Conservation (phyloP, 148 eudicot genomes). For the Amaranthus cruentus region DNA sequence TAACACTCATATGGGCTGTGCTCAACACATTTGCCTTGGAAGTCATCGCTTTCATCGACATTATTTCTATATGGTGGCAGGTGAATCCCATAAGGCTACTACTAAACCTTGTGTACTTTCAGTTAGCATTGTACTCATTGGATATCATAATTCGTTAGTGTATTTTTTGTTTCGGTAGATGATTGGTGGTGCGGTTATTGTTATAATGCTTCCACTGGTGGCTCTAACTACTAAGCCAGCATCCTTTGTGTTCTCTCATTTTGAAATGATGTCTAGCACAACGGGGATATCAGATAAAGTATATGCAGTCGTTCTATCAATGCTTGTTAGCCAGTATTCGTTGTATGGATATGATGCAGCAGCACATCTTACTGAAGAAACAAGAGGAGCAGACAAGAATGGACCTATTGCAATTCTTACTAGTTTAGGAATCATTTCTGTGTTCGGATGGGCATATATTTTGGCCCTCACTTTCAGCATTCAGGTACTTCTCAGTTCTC, state of each 20-base stretch:
- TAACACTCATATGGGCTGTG: constrained; percentile 56
- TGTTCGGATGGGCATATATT: constrained; percentile 66
- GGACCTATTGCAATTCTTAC: constrained; percentile 66
- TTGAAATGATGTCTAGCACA: constrained; percentile 37
- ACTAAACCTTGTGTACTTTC: background rate
- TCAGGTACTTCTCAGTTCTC: constrained; percentile 32
- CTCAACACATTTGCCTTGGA: constrained; percentile 62
- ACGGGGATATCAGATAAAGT: constrained; percentile 45
- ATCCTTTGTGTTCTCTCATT: constrained; percentile 53
- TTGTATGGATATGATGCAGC: constrained; percentile 65
- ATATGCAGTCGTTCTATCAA: constrained; percentile 50
- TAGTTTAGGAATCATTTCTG: constrained; percentile 50
- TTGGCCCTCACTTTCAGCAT: constrained; percentile 71
- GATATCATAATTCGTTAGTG: background rate
- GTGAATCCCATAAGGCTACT: constrained; percentile 17
- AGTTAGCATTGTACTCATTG: background rate
- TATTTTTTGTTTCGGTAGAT: constrained; percentile 25
- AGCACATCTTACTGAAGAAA: constrained; percentile 71
- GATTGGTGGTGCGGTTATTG: constrained; percentile 50
- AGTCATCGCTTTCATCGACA: constrained; percentile 53
- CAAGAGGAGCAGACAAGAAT: constrained; percentile 58
- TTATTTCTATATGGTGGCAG: constrained; percentile 66
- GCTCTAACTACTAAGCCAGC: constrained; percentile 49
- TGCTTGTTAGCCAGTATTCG: constrained; percentile 62
- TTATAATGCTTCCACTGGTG: constrained; percentile 63